Evolutionary conservation across 192 early-diverging fungal genomes (phyloP), one percentile per base, ranked within the genome.

Genomic region (Coemansia sp.): DNA sequence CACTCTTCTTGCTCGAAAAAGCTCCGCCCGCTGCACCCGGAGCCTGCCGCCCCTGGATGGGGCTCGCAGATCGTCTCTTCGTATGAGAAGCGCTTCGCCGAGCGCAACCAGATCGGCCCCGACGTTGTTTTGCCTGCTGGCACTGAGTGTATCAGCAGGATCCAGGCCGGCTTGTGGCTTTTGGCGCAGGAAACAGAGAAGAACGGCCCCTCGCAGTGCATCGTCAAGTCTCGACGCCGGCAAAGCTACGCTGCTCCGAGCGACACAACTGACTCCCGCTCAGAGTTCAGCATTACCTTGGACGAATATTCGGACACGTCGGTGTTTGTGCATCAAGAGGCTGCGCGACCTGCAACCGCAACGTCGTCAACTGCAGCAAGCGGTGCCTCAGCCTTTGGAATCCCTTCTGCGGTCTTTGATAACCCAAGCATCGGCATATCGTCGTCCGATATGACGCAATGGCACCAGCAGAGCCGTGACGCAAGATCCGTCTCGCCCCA

Each of bases 91-190:
- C 56, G 55, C 6, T 34, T 48, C 3, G 20, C 41, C n/a, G 71
- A 67, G 36, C 61, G 55, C 13, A 57, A 48, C 19, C 25, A 40
- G 29, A 17, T 48, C 4, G 55, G 57, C n/a, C 48, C 59, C n/a
- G 36, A 20, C 33, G 17, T 56, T 13, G 33, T 25, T 3, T 45
- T 65, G 56, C 76, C 76, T 4, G 64, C 66, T 0, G 70, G 70
- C 8, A 47, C 55, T 15, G 70, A 79, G 53, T 61, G 52, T 45
- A 64, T 55, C 29, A 57, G 57, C 34, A 53, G 54, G 34, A 73
- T 79, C 15, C 70, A 65, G 50, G 58, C 70, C 2, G 64, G 66
- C 10, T 3, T 79, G 50, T 73, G 70, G 65, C 57, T 57, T 9
- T 62, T 79, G 50, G 61, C 67, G 17, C 66, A 62, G 33, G 76